These are phyloP conservation scores for Cordyceps cateniannulata DNA, from an alignment of 2,329 filamentous ascomycete species.

Conservation along the genomic window DNA sequence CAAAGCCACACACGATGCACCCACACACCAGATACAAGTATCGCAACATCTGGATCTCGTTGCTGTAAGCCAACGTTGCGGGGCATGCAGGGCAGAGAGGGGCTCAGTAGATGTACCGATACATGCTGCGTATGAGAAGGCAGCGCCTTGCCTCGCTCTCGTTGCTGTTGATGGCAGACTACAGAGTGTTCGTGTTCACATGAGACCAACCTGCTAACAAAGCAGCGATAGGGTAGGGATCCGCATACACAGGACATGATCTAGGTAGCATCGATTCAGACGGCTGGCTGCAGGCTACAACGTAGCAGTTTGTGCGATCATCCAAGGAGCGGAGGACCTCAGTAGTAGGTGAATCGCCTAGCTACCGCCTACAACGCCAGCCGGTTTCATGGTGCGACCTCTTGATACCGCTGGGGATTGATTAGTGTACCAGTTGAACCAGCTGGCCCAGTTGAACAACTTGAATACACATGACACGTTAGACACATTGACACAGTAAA, in stretches of 20 bases:
- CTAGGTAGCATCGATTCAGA: background rate
- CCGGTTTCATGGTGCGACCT: constrained; percentile 7
- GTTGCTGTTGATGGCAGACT: no score
- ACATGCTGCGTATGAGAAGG: background rate
- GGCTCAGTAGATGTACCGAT: background rate
- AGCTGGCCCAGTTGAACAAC: background rate
- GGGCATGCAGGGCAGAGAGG: background rate
- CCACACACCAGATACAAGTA: constrained; percentile 6
- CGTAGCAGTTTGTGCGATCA: background rate
- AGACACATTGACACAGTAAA: no score
- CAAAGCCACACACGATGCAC: background rate
- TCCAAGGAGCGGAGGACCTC: background rate
- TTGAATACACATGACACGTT: no score
- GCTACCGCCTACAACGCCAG: constrained; percentile 1
- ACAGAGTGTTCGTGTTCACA: background rate
- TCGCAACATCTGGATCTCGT: constrained; percentile 6
- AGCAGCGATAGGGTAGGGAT: no score
- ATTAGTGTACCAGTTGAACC: background rate
- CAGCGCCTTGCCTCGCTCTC: background rate
- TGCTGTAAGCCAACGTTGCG: background rate
- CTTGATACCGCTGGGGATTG: background rate
- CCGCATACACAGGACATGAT: background rate
- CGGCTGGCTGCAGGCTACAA: background rate
- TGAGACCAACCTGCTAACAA: background rate
- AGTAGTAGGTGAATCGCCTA: background rate